Base-by-base conservation (phyloP, 768 basidiomycete genomes). In the Boletus pseudo-olivaceus region DNA sequence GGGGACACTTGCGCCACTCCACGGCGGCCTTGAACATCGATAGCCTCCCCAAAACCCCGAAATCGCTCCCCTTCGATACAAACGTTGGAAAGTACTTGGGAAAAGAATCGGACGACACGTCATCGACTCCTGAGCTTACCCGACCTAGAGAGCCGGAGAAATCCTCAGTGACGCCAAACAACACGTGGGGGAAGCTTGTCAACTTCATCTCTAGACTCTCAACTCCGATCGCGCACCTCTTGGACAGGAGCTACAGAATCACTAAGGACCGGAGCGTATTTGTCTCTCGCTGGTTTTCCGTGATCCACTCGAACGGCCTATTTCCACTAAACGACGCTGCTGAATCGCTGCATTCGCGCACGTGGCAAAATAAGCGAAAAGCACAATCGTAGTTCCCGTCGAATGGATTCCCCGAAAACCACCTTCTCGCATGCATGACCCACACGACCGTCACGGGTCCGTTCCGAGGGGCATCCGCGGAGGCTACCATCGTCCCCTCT, bases 381-480 rank as follows among this genome's bases (percentile, higher is more conserved):
- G 20, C 39, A 20, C 23, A 1, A 32, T 29, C 15, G 3, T 29
- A 38, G 30, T 4, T 20, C 23, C 14, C 33, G 51, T 51, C 34
- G 41, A 51, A 37, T 38, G n/a, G 49, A 29, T 58, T 30, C 49
- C 37, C 49, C 33, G 20, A n/a, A n/a, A n/a, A n/a, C n/a, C n/a
- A n/a, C n/a, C n/a, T n/a, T n/a, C n/a, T n/a, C n/a, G n/a, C n/a
- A n/a, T n/a, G n/a, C n/a, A n/a, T 30, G n/a, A 39, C 32, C 17
- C 38, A 17, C 34, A 23, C 27, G 17, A 42, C 17, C 9, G 44
- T 35, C 32, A n/a, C n/a, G n/a, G n/a, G 44, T 39, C 47, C 47
- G 35, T 59, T 52, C 60, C 44, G 41, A 33, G 40, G 17, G 27
- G 17, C 32, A 34, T 55, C 55, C 40, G 35, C 60, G 55, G 39